A percentile compares a stretch with the other conserved stretches of the same genome.
Conservation (phyloP, 306 rosid genomes). For the Pyrus bretschneideri region DNA sequence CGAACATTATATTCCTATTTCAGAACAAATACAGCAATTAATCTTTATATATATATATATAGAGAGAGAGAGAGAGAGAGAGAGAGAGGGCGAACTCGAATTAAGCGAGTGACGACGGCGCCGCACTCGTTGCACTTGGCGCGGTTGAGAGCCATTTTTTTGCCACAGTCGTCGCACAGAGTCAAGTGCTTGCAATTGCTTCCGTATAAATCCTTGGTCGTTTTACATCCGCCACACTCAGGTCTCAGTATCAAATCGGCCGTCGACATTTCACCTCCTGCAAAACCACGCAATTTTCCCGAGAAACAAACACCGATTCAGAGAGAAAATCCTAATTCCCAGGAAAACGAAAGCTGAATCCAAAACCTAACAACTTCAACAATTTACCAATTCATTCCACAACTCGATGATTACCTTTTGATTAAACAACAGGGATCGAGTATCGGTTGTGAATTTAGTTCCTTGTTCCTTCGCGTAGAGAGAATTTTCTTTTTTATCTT, state of each 20-base stretch:
- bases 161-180: conserved; percentile 75
- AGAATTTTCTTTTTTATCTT: neutral
- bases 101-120: conserved; percentile 59
- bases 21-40: conserved; percentile 1
- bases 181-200: conserved; percentile 97
- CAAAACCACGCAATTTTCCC: neutral
- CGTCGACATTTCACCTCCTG: conserved; percentile 40
- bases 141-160: conserved; percentile 70
- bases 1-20: conserved; percentile 86
- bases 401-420: neutral
- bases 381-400: neutral
- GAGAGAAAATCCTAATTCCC: neutral
- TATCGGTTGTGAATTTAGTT: neutral
- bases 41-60: neutral
- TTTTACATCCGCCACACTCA: conserved; percentile 69
- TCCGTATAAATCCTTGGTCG: conserved; percentile 75
- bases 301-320: neutral
- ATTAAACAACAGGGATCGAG: neutral
- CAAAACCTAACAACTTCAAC: neutral
- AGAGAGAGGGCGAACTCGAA: conserved; percentile 51
- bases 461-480: neutral
- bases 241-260: conserved; percentile 54
- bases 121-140: conserved; percentile 76
- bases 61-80: neutral
- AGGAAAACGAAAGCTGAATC: neutral